phyloP scores from a whole-genome alignment of 1,284 basidiomycete species.

The Sporisorium exsertum region DNA sequence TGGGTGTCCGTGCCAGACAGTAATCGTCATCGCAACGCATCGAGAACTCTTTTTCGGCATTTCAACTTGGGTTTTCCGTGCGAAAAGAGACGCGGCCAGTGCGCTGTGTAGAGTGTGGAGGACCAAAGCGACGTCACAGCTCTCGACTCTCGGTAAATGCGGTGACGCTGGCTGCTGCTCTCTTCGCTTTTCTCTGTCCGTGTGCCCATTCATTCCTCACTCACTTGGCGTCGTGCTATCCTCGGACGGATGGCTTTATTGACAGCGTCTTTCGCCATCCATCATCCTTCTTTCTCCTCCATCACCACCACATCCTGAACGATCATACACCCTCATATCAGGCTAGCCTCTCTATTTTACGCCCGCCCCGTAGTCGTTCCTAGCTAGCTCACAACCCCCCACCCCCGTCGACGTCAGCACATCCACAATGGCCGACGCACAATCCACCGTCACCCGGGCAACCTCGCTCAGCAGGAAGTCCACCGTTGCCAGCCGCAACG shows the following conservation, averaged over 20 bases:
- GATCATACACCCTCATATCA: slow-evolving; percentile 19
- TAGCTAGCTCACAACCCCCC: slow-evolving; percentile 2
- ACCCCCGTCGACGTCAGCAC: slow-evolving; percentile 21
- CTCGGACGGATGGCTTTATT: neutral
- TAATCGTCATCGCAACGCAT: slow-evolving; percentile 23
- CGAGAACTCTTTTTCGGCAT: slow-evolving; percentile 14
- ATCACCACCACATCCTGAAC: slow-evolving; percentile 32
- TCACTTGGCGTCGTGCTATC: too few relatives aligned
- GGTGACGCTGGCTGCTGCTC: neutral
- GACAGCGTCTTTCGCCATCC: neutral
- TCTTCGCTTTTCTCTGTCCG: slow-evolving; percentile 1
- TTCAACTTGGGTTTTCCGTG: slow-evolving; percentile 18
- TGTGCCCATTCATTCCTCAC: neutral
- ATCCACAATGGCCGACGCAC: slow-evolving; percentile 64
- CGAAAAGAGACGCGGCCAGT: slow-evolving; percentile 10
- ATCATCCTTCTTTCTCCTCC: slow-evolving; percentile 13
- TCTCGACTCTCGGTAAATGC: neutral
- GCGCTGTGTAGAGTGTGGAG: slow-evolving; percentile 16
- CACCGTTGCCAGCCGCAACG: slow-evolving; percentile 69
- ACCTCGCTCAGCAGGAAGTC: slow-evolving; percentile 67
- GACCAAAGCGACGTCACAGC: slow-evolving; percentile 7
- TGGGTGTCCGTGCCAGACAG: slow-evolving; percentile 8
- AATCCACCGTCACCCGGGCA: slow-evolving; percentile 65
- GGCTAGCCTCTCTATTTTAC: slow-evolving; percentile 9
- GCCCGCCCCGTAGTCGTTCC: slow-evolving; percentile 11